Base-by-base conservation (phyloP, 257 asterid species). In the Ilex asprella region DNA sequence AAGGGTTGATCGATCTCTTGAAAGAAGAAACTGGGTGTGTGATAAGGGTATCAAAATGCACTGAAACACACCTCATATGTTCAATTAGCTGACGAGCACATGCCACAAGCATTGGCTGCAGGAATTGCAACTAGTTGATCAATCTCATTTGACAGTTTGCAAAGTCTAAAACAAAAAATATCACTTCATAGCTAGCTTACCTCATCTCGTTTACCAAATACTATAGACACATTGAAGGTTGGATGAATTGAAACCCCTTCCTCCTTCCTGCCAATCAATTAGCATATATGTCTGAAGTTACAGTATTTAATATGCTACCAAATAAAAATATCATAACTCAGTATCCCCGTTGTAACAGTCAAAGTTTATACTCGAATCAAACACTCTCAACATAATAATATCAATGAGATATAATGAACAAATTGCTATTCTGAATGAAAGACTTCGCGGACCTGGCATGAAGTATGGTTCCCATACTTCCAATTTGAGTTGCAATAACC, bases 381-480 rank as follows among this genome's bases (percentile, higher is more conserved):
- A 16, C 64, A 51, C 13, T 43, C 39, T 59, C 35, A 49, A 35
- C 5, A 16, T 50, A 43, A 47, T 12, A 39, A 35, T 35, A 35
- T 35, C 41, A 35, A 35, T 35, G 41, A 8, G 8, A 35, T 8
- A 35, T 8, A 16, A 60, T 61, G 62, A 6, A 65, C 15, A 65
- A 70, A 27, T 39, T 46, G 44, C 31, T 32, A 1, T 56, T 41
- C 11, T 7, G 16, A 66, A 31, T 7, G 15, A 7, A 53, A 46
- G 41, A 6, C 1, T 30, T 51, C 16, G 31, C 71, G 27, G 30
- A 91, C 99, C 99, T 85, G 61, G 96, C 94, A 39, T 86, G 95
- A 72, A 92, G 62, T 73, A 92, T 82, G 30, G 99, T 89, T 31
- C 97, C 99, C 96, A 92, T 84, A 76, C 93, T 83, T 75, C 99